phyloP scores from a whole-genome alignment of 768 basidiomycete species.

The Infundibulicybe gibba region DNA sequence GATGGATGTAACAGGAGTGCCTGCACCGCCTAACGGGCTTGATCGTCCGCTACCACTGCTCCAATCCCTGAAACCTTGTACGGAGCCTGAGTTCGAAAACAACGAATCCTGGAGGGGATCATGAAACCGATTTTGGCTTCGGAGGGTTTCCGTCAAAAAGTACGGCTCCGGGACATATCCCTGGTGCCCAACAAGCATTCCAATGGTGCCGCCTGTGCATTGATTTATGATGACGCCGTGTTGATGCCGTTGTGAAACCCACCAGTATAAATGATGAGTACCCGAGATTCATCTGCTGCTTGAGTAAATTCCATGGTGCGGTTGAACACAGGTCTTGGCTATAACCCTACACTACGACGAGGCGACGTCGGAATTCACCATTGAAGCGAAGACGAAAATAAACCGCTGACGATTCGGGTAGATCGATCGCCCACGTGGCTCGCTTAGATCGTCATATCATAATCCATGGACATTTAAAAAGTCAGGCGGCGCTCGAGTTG shows the following conservation, averaged over 20 bases:
- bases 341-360: no score
- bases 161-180: conserved; percentile 86
- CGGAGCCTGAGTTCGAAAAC: conserved; percentile 76
- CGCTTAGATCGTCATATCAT: not conserved
- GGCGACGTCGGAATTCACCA: not conserved
- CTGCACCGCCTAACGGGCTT: conserved; percentile 33
- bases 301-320: conserved; percentile 46
- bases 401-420: not conserved
- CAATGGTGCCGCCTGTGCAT: conserved; percentile 71
- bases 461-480: no score
- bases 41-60: conserved; percentile 56
- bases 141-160: conserved; percentile 81
- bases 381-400: not conserved
- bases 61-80: conserved; percentile 80
- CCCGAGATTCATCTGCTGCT: conserved; percentile 63
- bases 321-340: conserved; percentile 1
- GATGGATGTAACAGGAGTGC: conserved; percentile 12
- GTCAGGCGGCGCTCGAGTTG: no score
- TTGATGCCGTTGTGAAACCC: not conserved
- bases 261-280: conserved; percentile 87
- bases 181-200: conserved; percentile 75
- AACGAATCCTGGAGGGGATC: conserved; percentile 86
- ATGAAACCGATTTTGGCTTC: conserved; percentile 84
- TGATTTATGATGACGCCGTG: not conserved
- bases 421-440: not conserved